phyloP scores from a whole-genome alignment of 2,329 filamentous ascomycete genomes.

The Bipolaris cookei region DNA sequence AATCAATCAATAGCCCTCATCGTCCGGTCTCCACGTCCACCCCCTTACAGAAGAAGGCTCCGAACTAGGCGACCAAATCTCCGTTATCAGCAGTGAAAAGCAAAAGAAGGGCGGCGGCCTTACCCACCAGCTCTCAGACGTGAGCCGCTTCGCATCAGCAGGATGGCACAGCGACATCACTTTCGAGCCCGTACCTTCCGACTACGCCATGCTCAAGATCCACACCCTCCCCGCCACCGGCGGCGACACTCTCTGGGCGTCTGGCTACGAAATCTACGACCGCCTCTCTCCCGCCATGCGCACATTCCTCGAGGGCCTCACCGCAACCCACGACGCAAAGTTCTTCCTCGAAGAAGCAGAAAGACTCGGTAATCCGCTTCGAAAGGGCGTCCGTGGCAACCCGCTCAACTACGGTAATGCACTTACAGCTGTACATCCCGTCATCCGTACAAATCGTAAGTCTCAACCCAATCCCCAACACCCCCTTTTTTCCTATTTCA shows the following conservation, averaged over 20 bases:
- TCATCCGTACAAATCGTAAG: conserved; percentile 65
- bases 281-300: conserved; percentile 57
- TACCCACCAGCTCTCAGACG: conserved; percentile 53
- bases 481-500: too few relatives aligned
- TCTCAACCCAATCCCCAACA: not conserved
- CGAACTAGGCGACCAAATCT: conserved; percentile 49
- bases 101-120: conserved; percentile 41
- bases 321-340: conserved; percentile 52
- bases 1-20: conserved; percentile 26
- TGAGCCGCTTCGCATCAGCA: conserved; percentile 49
- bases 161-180: conserved; percentile 61
- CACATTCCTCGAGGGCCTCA: conserved; percentile 56
- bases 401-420: conserved; percentile 62
- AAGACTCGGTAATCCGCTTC: conserved; percentile 35
- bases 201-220: conserved; percentile 49
- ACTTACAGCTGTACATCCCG: conserved; percentile 61
- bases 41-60: conserved; percentile 56
- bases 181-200: conserved; percentile 51
- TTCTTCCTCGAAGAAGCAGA: conserved; percentile 40
- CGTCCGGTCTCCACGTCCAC: conserved; percentile 39
- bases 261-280: conserved; percentile 57
- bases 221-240: conserved; percentile 44
- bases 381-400: conserved; percentile 50
- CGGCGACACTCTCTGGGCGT: conserved; percentile 49
- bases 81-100: conserved; percentile 48